Evolutionary conservation across 129 eudicot genomes (phyloP).

Genomic region (Sambucus nigra): DNA sequence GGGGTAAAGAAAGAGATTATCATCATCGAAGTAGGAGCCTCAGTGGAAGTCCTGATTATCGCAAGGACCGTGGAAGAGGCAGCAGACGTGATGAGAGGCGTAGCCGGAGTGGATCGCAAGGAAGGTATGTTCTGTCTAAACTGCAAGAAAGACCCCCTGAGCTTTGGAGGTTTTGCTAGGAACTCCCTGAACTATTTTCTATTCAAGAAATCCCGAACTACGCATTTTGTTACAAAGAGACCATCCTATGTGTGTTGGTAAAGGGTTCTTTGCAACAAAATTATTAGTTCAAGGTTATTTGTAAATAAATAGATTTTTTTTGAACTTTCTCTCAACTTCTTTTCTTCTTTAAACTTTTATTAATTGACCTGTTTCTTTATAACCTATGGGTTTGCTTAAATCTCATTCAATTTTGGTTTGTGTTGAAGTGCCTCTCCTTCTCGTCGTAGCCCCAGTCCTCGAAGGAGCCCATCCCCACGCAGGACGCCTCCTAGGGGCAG

Average conservation of each 20-base stretch:
- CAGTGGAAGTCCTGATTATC: conserved; percentile 72
- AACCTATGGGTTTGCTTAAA: neutral
- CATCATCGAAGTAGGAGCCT: conserved; percentile 67
- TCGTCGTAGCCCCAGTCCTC: conserved; percentile 56
- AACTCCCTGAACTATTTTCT: no score
- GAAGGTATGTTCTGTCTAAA: conserved; percentile 60
- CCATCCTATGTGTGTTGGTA: no score
- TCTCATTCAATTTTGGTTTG: conserved; percentile 7
- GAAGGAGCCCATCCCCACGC: conserved; percentile 67
- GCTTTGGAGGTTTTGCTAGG: no score
- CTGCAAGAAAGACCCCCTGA: no score
- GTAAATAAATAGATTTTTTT: no score
- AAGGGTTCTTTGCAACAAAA: no score
- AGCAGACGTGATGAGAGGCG: conserved; percentile 66
- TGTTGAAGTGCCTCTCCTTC: conserved; percentile 55
- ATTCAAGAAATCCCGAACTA: no score
- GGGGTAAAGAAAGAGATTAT: conserved; percentile 56
- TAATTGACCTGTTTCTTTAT: no score
- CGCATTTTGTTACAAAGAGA: no score
- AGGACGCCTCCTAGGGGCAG: conserved; percentile 45
- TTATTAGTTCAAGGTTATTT: no score
- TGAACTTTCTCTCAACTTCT: no score
- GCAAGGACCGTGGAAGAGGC: conserved; percentile 67
- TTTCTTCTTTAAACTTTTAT: no score
- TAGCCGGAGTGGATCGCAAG: conserved; percentile 62